Conservation (phyloP, 2,329 filamentous ascomycete species). For the Torrubiella hemipterigena region DNA sequence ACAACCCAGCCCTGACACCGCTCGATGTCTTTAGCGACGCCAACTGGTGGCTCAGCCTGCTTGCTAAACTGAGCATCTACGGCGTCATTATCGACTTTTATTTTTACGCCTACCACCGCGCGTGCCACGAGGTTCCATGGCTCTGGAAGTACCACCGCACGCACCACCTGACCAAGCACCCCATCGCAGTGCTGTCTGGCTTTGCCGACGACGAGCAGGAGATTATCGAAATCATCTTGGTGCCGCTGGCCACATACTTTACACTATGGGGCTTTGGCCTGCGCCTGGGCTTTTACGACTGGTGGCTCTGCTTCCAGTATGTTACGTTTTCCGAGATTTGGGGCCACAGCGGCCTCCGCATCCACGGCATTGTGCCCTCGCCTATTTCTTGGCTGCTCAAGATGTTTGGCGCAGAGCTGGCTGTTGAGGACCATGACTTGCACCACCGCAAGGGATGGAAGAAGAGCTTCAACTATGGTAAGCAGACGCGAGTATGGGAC, state of each 20-base stretch:
- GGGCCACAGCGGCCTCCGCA: slow-evolving; percentile 25
- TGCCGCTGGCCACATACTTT: slow-evolving; percentile 25
- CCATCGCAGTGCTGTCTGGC: slow-evolving; percentile 22
- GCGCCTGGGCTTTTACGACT: slow-evolving; percentile 32
- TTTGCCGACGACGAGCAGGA: slow-evolving; percentile 30
- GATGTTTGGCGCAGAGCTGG: slow-evolving; percentile 19
- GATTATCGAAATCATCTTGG: slow-evolving; percentile 25
- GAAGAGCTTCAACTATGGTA: background rate
- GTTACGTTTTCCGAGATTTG: slow-evolving; percentile 25
- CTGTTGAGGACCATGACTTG: slow-evolving; percentile 28
- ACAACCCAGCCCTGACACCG: slow-evolving; percentile 7
- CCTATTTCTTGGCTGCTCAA: slow-evolving; percentile 20
- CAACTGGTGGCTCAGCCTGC: slow-evolving; percentile 18
- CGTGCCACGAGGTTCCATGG: slow-evolving; percentile 23
- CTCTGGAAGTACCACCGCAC: slow-evolving; percentile 28
- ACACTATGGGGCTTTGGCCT: slow-evolving; percentile 19
- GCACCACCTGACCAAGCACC: slow-evolving; percentile 31
- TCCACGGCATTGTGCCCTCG: slow-evolving; percentile 19
- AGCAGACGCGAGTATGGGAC: background rate
- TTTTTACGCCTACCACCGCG: slow-evolving; percentile 18
- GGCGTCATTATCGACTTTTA: slow-evolving; percentile 21
- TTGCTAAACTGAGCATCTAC: slow-evolving; percentile 18
- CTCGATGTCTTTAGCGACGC: slow-evolving; percentile 7
- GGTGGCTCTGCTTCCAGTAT: slow-evolving; percentile 32
- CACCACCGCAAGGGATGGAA: slow-evolving; percentile 24